Conservation (phyloP, 176 grass and related monocot species). For the Bothriochloa decipiens region DNA sequence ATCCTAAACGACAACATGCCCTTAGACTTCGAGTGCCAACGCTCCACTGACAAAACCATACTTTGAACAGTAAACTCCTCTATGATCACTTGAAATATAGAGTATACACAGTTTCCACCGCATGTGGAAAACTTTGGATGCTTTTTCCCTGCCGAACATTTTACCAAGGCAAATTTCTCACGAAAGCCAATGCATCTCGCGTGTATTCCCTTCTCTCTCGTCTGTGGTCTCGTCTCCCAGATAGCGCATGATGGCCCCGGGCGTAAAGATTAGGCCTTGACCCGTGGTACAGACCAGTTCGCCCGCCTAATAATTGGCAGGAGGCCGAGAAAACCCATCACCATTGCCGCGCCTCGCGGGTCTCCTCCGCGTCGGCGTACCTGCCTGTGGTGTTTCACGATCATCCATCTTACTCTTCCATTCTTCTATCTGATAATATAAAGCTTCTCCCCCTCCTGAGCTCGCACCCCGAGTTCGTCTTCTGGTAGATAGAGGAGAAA, state of each 20-base stretch:
- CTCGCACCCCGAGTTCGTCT: conserved; percentile 4
- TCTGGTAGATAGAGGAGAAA: not conserved
- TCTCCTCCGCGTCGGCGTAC: not conserved
- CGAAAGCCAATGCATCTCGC: not conserved
- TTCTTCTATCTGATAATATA: conserved; percentile 31
- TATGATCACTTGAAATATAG: no score
- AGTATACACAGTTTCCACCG: no score
- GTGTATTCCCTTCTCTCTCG: no score
- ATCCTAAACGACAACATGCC: no score
- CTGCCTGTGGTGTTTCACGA: not conserved
- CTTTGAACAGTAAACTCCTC: not conserved
- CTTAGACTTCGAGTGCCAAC: no score
- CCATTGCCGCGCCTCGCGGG: conserved; percentile 28
- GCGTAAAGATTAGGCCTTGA: conserved; percentile 40
- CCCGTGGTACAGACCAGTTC: conserved; percentile 8
- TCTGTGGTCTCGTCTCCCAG: not conserved
- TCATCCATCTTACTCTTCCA: not conserved
- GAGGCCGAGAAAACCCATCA: conserved; percentile 19
- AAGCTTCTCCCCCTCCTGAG: conserved; percentile 4
- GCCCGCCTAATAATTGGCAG: conserved; percentile 8
- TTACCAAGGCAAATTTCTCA: not conserved
- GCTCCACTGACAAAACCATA: not conserved
- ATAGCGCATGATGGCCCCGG: not conserved
- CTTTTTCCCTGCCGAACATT: not conserved
- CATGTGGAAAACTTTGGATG: not conserved